Percentiles rank a stretch among this genome's conserved stretches.
Evolutionary conservation across 495 filamentous ascomycete species (phyloP).

Genomic region (Cairneyella variabilis): DNA sequence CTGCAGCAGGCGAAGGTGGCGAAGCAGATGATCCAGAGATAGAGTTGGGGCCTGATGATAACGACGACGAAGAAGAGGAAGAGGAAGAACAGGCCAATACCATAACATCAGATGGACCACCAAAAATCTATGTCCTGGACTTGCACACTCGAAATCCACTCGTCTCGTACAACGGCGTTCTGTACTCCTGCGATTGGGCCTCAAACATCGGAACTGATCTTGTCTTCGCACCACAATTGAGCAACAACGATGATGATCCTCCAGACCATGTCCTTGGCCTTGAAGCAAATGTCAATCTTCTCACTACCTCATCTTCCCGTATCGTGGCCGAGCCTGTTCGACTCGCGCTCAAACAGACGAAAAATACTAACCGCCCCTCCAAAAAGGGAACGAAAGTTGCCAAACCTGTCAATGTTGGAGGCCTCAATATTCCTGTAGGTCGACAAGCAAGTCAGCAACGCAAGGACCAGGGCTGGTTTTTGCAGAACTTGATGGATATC

Average conservation of each 20-base stretch:
- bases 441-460: not conserved
- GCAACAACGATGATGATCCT: constrained; percentile 37
- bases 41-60: too few relatives aligned
- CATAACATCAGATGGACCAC: constrained; percentile 2
- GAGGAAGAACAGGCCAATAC: constrained; percentile 28
- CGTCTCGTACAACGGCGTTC: constrained; percentile 66
- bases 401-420: not conserved
- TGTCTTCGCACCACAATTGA: constrained; percentile 59
- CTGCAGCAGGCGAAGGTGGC: not conserved
- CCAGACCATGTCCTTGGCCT: constrained; percentile 40
- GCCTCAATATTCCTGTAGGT: not conserved
- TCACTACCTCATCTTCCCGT: constrained; percentile 53
- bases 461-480: constrained; percentile 15
- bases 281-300: constrained; percentile 49
- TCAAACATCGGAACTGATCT: constrained; percentile 78
- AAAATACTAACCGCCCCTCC: not conserved
- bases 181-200: constrained; percentile 75
- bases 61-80: constrained; percentile 11
- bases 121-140: constrained; percentile 71
- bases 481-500: constrained; percentile 40
- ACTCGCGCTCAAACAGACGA: constrained; percentile 25
- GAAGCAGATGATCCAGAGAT: constrained; percentile 13
- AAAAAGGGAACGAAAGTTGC: not conserved
- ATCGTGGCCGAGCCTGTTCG: constrained; percentile 38
- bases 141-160: constrained; percentile 70